Base-by-base conservation (phyloP, 23 red algal genomes). In the Gracilaria vermiculophylla region DNA sequence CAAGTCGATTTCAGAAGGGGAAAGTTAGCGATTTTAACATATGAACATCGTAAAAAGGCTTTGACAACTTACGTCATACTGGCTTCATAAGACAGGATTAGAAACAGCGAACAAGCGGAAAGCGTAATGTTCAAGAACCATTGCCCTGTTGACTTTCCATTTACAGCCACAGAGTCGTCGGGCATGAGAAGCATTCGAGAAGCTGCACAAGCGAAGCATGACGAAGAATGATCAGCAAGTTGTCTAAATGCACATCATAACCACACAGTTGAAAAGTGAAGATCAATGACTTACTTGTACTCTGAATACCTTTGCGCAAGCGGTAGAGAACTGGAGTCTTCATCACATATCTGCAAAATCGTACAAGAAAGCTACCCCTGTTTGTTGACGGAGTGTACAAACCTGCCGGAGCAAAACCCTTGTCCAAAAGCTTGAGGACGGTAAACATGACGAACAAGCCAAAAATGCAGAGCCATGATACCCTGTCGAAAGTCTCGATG, bases 1-100 rank as follows among this genome's bases (percentile, higher is more conserved):
- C n/a, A n/a, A n/a, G n/a, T n/a, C n/a, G n/a, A n/a, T n/a, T n/a
- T n/a, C n/a, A n/a, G n/a, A n/a, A n/a, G n/a, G n/a, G n/a, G n/a
- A n/a, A n/a, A n/a, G n/a, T n/a, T n/a, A n/a, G n/a, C n/a, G n/a
- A n/a, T 42, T n/a, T n/a, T n/a, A n/a, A n/a, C n/a, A n/a, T n/a
- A n/a, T n/a, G n/a, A n/a, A n/a, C n/a, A n/a, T n/a, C n/a, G n/a
- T n/a, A n/a, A n/a, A n/a, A n/a, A n/a, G n/a, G n/a, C n/a, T n/a
- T n/a, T n/a, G n/a, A n/a, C n/a, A n/a, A 76, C 83, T 42, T 87
- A 87, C 77, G 77, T 81, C 77, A 81, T 81, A 25, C 51, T 62
- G n/a, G 77, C 49, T 35, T 81, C 77, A 39, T 76, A 87, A 7
- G 83, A 32, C 2, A 87, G 47, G 16, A 87, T 37, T 3, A 87